Evolutionary conservation across 768 basidiomycete genomes (phyloP), one percentile per base, ranked within the genome.

Genomic region (Amyloporia xantha): DNA sequence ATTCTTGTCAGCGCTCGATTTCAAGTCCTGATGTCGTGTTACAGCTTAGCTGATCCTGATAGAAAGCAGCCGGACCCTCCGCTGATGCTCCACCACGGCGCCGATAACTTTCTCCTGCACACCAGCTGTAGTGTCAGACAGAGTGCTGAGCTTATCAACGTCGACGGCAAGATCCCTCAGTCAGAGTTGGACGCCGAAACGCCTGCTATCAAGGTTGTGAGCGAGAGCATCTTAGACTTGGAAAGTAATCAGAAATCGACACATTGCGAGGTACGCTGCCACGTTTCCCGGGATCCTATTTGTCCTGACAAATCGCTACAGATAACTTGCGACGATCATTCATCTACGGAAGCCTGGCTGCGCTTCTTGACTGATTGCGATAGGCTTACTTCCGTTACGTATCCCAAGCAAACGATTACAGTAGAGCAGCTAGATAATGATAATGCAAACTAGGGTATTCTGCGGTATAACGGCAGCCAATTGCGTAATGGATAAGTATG

Each of bases 201-300:
- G 33, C 28, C 47, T 44, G 20, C 30, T 42, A 48, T 48, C 33
- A 50, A 36, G 59, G 68, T 27, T 11, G 56, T 67, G 21, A 71
- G 59, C 24, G 84, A 86, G 59, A 79, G 70, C 46, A 56, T 69
- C 12, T 49, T 76, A 11, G 82, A 84, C 55, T 62, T 78, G 19
- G 82, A 81, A 54, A 76, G 70, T 48, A 70, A 71, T 20, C 71
- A 81, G 50, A 75, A 72, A 57, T 69, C 65, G 17, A 70, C 72
- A 13, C 57, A 67, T 13, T 85, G 81, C 62, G 68, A 79, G 73
- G 86, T 85, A 60, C 48, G 69, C 37, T 24, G 17, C 19, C 20
- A 5, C 24, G n/a, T 48, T 30, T 41, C 19, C 20, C 17, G 20
- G 6, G 7, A 7, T 39, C n/a, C 19, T 7, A n/a, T 19, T 6